Percentiles rank a stretch among this genome's conserved stretches.
phyloP scores from a whole-genome alignment of 2,329 filamentous ascomycete genomes.

The Myriosclerotinia scirpicola region DNA sequence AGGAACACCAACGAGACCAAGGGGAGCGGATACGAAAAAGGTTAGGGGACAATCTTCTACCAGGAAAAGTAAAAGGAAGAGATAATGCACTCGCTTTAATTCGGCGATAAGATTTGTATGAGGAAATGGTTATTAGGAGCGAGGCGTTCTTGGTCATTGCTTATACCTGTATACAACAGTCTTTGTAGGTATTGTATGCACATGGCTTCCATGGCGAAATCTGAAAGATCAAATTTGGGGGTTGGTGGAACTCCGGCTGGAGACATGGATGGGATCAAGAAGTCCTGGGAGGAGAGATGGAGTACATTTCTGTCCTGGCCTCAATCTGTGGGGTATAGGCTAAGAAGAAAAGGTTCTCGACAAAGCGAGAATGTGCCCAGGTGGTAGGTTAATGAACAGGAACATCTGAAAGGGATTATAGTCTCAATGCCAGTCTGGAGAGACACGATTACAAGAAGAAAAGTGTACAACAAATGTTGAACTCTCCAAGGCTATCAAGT shows the following conservation, averaged over 20 bases:
- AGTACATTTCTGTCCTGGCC: too few species aligned
- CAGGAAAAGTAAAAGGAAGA: conserved; percentile 39
- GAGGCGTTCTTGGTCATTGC: conserved; percentile 7
- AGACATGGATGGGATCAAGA: background rate
- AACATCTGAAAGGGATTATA: background rate
- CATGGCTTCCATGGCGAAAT: background rate
- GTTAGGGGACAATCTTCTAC: conserved; percentile 28
- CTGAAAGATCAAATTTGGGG: background rate
- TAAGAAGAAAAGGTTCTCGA: background rate
- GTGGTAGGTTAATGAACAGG: background rate
- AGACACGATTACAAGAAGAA: background rate
- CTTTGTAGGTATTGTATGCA: conserved; percentile 11
- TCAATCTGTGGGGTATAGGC: too few species aligned
- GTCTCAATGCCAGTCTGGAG: background rate
- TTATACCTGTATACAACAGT: background rate
- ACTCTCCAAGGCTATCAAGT: background rate
- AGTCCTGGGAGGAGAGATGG: background rate
- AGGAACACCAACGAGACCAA: conserved; percentile 35
- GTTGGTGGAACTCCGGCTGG: background rate
- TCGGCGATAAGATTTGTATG: background rate
- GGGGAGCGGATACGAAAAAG: conserved; percentile 31
- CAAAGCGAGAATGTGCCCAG: background rate
- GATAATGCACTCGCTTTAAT: conserved; percentile 22
- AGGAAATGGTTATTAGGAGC: background rate
- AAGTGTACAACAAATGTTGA: too few species aligned